Conservation (phyloP, 2,329 filamentous ascomycete species). For the Fonsecaea pugnacius region DNA sequence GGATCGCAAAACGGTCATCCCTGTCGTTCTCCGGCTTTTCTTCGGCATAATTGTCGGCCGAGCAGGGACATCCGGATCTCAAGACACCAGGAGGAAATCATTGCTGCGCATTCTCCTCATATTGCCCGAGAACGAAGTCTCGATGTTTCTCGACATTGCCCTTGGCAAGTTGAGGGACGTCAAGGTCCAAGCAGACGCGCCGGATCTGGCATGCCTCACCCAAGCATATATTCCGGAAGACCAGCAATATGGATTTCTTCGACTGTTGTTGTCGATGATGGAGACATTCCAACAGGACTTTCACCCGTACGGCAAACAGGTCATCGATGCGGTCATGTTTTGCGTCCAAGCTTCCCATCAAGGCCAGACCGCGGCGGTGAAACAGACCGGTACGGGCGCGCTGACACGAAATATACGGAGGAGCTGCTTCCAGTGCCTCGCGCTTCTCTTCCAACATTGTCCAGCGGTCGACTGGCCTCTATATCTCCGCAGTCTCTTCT, state of each 20-base stretch:
- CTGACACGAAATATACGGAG: constrained; percentile 57
- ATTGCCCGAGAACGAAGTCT: constrained; percentile 73
- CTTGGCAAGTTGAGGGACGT: constrained; percentile 71
- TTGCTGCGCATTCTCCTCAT: constrained; percentile 79
- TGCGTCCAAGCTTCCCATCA: constrained; percentile 68
- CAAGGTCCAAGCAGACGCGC: constrained; percentile 57
- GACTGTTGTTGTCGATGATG: constrained; percentile 75
- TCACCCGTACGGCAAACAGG: constrained; percentile 65
- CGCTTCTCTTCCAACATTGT: constrained; percentile 75
- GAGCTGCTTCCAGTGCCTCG: constrained; percentile 77
- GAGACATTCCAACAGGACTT: constrained; percentile 79
- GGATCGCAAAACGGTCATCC: constrained; percentile 76
- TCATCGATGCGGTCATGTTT: constrained; percentile 79
- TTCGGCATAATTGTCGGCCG: constrained; percentile 89
- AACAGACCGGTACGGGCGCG: constrained; percentile 40
- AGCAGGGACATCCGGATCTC: constrained; percentile 75
- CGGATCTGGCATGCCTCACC: constrained; percentile 53
- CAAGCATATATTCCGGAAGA: constrained; percentile 67
- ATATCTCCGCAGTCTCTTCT: constrained; percentile 72
- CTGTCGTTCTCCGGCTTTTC: constrained; percentile 80
- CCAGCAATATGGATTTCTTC: constrained; percentile 87
- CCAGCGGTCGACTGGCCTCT: constrained; percentile 71
- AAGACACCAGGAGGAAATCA: constrained; percentile 75
- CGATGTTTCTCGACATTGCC: constrained; percentile 80
- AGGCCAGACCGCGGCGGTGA: constrained; percentile 38